These are phyloP conservation scores for Vitis labrusca DNA, from an alignment of 164 flowering plant genomes.

Conservation along the genomic window DNA sequence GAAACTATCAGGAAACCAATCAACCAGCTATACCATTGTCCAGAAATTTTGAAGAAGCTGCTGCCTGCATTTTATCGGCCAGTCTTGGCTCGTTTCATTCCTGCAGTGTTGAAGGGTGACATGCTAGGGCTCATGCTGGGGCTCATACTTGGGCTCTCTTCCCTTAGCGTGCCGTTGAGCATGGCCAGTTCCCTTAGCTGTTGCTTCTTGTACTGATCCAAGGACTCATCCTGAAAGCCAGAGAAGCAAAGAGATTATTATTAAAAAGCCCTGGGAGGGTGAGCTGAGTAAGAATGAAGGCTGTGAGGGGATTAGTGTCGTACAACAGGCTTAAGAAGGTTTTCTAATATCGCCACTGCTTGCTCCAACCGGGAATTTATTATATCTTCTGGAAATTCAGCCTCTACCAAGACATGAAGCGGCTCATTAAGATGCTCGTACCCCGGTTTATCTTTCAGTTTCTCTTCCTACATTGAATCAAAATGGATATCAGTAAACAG, in stretches of 20 bases:
- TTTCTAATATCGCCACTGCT: constrained; percentile 63
- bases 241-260: background rate
- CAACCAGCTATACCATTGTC: too few relatives aligned
- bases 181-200: constrained; percentile 43
- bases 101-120: constrained; percentile 39
- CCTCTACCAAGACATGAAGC: constrained; percentile 75
- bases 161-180: constrained; percentile 47
- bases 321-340: constrained; percentile 86
- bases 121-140: constrained; percentile 40
- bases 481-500: background rate
- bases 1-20: background rate
- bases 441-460: constrained; percentile 75
- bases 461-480: constrained; percentile 60
- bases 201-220: constrained; percentile 45
- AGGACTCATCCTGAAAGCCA: constrained; percentile 34
- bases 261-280: background rate
- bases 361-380: constrained; percentile 66
- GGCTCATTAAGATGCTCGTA: constrained; percentile 90
- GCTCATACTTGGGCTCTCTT: constrained; percentile 44
- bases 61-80: constrained; percentile 19
- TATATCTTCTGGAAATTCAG: constrained; percentile 73
- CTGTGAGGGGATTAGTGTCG: background rate
- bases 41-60: too few relatives aligned
- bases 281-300: background rate
- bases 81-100: constrained; percentile 50